Evolutionary conservation across 2,329 filamentous ascomycete species (phyloP), one percentile per base, ranked within the genome.

Genomic region (Hymenoscyphus albidus): DNA sequence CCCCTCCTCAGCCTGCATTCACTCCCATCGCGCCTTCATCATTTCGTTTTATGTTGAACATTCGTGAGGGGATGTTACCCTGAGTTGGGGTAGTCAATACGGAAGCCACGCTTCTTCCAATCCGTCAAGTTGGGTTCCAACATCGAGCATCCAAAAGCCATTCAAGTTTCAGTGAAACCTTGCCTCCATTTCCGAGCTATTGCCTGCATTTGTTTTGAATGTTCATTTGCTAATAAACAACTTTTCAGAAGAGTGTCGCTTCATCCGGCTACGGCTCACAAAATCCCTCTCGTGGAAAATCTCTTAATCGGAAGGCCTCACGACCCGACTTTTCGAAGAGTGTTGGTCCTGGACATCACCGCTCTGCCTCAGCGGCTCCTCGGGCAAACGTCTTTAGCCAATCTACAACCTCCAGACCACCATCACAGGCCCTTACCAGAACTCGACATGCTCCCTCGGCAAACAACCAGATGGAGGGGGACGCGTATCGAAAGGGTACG

Each of bases 271-370:
- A 54, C 48, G 48, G 48, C 42, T 16, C n/a, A 4, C 48, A 22
- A 27, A 54, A 54, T 10, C 48, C 48, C 7, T 54, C 18, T 1
- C 48, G 48, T 18, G 18, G 9, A 1, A 54, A 54, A 18, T 54
- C 48, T 18, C 48, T 54, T 27, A 54, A 22, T 18, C 77, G 78
- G 72, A 76, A 77, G 70, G 77, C 76, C 58, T 77, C 78, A 59
- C 78, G 78, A 62, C 81, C 78, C 67, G 80, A 79, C 66, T 86
- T 87, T 67, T 80, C 83, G 14, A 84, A 81, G 66, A 88, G 84
- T 70, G 75, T 86, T 35, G 85, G 87, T 1, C 80, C 82, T 13
- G 81, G 80, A 14, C 64, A 65, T 55, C 70, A 75, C 18, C 82
- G 85, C 68, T 79, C 83, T 14, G 76, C 78, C 5, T 75, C 78